Percentiles rank a stretch among this genome's conserved stretches.
Conservation (phyloP, 2,329 filamentous ascomycete species). For the Alternaria burnsii region DNA sequence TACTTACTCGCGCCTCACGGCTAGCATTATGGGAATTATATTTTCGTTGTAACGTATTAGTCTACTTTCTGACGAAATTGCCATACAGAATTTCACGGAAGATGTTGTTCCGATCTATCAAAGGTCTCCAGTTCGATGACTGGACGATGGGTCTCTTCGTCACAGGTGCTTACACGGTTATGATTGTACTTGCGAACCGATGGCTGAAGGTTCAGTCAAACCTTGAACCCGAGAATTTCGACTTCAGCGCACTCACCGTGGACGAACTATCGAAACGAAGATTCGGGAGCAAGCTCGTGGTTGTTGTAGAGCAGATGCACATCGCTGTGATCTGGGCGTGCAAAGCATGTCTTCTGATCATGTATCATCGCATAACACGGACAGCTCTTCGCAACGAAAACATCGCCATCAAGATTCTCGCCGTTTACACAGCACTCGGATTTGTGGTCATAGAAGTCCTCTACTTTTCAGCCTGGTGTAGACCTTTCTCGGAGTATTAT, state of each 20-base stretch:
- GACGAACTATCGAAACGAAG: conserved; percentile 46
- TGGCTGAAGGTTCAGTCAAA: conserved; percentile 54
- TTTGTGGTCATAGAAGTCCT: conserved; percentile 60
- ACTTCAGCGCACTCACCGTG: conserved; percentile 54
- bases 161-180: conserved; percentile 58
- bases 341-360: conserved; percentile 63
- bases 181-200: conserved; percentile 59
- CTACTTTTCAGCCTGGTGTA: conserved; percentile 64
- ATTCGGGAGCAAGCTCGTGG: conserved; percentile 57
- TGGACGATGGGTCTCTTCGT: conserved; percentile 64
- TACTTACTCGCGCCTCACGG: not conserved
- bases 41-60: not conserved
- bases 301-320: conserved; percentile 63
- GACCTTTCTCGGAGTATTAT: conserved; percentile 63
- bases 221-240: conserved; percentile 54
- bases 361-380: conserved; percentile 61
- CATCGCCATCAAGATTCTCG: conserved; percentile 55
- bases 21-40: not conserved
- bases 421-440: conserved; percentile 56
- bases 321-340: conserved; percentile 61
- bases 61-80: conserved; percentile 6
- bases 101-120: conserved; percentile 57
- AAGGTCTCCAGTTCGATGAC: conserved; percentile 64
- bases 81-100: conserved; percentile 53
- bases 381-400: conserved; percentile 39